A percentile compares a stretch with the other conserved stretches of the same genome.
Evolutionary conservation across 2,329 filamentous ascomycete genomes (phyloP).

Genomic region (Dactylella cylindrospora): DNA sequence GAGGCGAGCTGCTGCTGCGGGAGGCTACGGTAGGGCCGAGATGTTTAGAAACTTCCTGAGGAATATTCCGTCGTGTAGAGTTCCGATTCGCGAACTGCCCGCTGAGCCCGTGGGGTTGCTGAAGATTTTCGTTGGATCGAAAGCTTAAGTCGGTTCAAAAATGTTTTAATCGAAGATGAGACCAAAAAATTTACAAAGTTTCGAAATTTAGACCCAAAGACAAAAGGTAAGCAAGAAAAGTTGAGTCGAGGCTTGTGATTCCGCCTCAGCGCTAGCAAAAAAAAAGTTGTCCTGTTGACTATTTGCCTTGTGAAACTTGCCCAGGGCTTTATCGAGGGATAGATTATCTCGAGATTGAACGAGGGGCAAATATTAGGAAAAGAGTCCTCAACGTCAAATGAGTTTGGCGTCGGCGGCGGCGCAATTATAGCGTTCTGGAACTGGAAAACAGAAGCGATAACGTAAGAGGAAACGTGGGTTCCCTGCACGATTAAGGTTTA

Average conservation of each 20-base stretch:
- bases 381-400: too few species aligned
- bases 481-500: slow-evolving; percentile 9
- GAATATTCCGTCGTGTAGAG: slow-evolving; percentile 5
- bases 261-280: background rate
- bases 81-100: slow-evolving; percentile 31
- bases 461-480: background rate
- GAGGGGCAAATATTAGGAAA: background rate
- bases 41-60: background rate
- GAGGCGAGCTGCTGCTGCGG: background rate
- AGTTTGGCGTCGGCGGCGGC: too few species aligned
- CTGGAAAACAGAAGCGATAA: background rate
- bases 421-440: slow-evolving; percentile 2
- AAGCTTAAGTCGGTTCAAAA: slow-evolving; percentile 1
- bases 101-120: background rate
- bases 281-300: background rate
- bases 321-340: too few species aligned
- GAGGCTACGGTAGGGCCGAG: background rate
- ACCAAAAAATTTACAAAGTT: background rate
- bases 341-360: background rate
- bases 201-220: background rate
- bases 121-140: slow-evolving; percentile 1
- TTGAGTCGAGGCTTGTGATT: background rate
- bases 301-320: too few species aligned
- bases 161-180: background rate
- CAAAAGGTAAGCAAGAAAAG: background rate